Evolutionary conservation across 2,329 filamentous ascomycete species (phyloP), one percentile per base, ranked within the genome.

Genomic region (Xylariaceae sp.): DNA sequence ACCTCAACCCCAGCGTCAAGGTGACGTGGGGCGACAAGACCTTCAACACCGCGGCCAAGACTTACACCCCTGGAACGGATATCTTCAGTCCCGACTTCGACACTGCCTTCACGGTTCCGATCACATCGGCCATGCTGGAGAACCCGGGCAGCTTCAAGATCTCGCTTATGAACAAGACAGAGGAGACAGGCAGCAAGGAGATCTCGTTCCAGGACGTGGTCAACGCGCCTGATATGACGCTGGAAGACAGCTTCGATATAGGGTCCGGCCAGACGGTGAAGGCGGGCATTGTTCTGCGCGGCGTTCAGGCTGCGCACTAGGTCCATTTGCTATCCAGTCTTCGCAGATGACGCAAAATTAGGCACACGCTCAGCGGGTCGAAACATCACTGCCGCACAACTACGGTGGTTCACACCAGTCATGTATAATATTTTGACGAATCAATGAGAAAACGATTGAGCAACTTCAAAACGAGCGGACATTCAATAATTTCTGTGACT

Each of bases 1-100:
- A 67, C 39, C 55, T 73, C 12, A 66, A 67, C 38, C 71, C 71
- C 19, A 72, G 67, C 50, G 61, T 74, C 39, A 64, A 64, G 51
- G 60, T 73, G 1, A 56, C 60, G 1, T 72, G 65, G 65, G 67
- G 67, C 13, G 57, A 41, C 8, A 62, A 64, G 46, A 57, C 60
- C 17, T 72, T 68, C 60, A 56, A 53, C 38, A 73, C 71, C 0
- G 64, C 60, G 1, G 55, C 61, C 41, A 67, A 69, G 56, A 54
- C 60, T 0, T 70, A 73, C 51, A 60, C 57, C 2, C 68, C 68
- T 0, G 71, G 71, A 2, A 63, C 54, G 3, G 71, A 73, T 37
- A 71, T 73, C 46, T 69, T 67, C 57, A 74, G 72, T 50, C 71
- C 71, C 2, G 57, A 62, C 2, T 74, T 72, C 39, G 68, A 73